Base-by-base conservation (phyloP, 441 rosid species). In the Pelargonium myrrhifolium region DNA sequence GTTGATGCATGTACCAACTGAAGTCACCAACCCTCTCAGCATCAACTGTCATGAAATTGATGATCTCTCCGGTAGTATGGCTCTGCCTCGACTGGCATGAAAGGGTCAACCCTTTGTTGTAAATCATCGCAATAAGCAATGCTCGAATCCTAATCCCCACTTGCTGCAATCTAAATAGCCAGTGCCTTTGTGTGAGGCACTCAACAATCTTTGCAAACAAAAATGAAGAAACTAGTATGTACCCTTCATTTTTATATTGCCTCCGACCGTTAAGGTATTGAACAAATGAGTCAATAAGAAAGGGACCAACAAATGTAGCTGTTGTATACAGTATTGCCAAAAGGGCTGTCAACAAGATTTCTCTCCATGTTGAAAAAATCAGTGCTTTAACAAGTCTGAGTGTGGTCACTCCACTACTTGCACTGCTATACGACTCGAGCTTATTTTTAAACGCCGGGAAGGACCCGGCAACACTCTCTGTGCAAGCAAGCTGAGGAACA, bases 281-380 rank as follows among this genome's bases (percentile, higher is more conserved):
- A 70, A 93, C 97, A 43, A 87, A 89, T 6, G 68, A 77, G 71
- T 87, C 94, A 59, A 93, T 90, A 74, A 90, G 91, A 74, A 85
- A 86, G 0, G 96, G 98, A 8, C 96, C 94, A 31, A 89, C 93
- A 17, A 86, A 93, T 60, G 85, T 76, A 66, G 96, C 87, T 26
- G 79, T 0, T 0, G 89, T 81, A 73, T 76, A 69, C 51, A 77
- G 1, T 43, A 82, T 67, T 0, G 81, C 88, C 43, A 85, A 71
- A 17, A 89, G 60, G 45, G 77, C 85, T 26, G 97, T 77, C 47
- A 66, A 78, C 6, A 81, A 42, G 69, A 85, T 70, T 42, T 90
- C 98, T 71, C 82, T 83, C 97, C 94, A 84, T 43, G 65, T 80
- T n/a, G 83, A 65, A 17, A 82, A 65, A 75, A 85, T 12, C 78